Evolutionary conservation across 2,329 filamentous ascomycete species (phyloP), one percentile per base, ranked within the genome.

Genomic region (Aspergillus sp.): DNA sequence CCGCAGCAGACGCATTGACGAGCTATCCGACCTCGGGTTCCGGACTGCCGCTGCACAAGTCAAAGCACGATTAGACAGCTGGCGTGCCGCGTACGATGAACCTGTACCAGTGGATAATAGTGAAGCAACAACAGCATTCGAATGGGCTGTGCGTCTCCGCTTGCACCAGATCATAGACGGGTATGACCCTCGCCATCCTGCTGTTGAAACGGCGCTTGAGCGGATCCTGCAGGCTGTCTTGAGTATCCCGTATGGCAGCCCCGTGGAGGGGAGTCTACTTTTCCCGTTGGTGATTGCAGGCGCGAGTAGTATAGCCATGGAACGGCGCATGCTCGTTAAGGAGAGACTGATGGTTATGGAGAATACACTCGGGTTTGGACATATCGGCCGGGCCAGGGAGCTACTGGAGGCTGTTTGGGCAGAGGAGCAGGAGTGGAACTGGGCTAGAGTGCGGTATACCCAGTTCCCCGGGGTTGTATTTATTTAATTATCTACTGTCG

Each of bases 261-360:
- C 74, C 4, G 64, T 78, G 1, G 77, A 79, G 58, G 70, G 73
- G 0, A 77, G 74, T 56, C 68, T 79, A 20, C 61, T 78, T 1
- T 78, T 77, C 57, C 76, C 76, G 3, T 64, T 79, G 2, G 75
- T 78, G 19, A 78, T 78, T 66, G 75, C 75, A 0, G 77, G 76
- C 3, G 74, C 75, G 1, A 75, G 75, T 54, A 71, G 68, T 59
- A 65, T 65, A 5, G 57, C 71, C 22, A 73, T 75, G 59, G 73
- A 79, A 40, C 41, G 62, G 9, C 68, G 74, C 0, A 68, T 76
- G 56, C 63, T 76, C 11, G 72, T 77, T 11, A 74, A 74, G 41
- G 74, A 78, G 58, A 66, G 75, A 4, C 65, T 78, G 50, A 68
- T 78, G 64, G 72, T 79, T 13, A 79, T 79, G 75, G 77, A 79